Conservation (phyloP, 208 protist genomes). For the Wallacemonas sp. region DNA sequence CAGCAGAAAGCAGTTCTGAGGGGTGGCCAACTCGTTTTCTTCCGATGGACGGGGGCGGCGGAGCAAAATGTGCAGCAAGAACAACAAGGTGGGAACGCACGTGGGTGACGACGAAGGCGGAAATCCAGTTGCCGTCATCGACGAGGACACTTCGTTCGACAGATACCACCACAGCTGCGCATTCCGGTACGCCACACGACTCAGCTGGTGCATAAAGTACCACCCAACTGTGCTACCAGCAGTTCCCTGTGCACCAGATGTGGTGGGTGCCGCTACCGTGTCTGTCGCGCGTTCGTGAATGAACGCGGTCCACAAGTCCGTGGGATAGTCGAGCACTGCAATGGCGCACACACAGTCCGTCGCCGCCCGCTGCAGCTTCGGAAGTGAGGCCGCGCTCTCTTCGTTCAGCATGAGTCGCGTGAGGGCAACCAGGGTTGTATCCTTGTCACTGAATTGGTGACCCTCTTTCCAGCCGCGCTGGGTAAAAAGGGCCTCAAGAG, state of each 20-base stretch:
- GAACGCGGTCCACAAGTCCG: constrained; percentile 33
- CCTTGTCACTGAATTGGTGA: constrained; percentile 44
- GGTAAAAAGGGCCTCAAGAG: constrained; percentile 42
- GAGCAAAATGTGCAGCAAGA: constrained; percentile 35
- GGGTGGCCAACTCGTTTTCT: constrained; percentile 14
- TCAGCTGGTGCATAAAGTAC: background rate
- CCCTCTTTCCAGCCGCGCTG: constrained; percentile 31
- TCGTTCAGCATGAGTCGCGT: constrained; percentile 8
- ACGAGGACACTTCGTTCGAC: constrained; percentile 12
- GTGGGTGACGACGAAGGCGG: background rate
- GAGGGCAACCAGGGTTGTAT: constrained; percentile 12
- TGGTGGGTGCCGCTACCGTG: background rate
- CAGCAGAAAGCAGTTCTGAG: constrained; percentile 42
- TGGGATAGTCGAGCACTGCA: constrained; percentile 35
- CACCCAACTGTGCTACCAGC: background rate
- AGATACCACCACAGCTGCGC: constrained; percentile 40
- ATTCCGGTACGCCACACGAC: constrained; percentile 9
- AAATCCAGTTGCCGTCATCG: constrained; percentile 16
- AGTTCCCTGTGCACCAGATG: too few relatives aligned
- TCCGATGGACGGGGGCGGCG: constrained; percentile 32
- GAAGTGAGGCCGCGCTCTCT: background rate
- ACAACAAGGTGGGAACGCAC: constrained; percentile 4
- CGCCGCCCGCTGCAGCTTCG: constrained; percentile 22
- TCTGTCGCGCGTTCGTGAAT: constrained; percentile 17
- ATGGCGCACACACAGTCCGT: constrained; percentile 31